Evolutionary conservation across 2,329 filamentous ascomycete species (phyloP), one percentile per base, ranked within the genome.

Genomic region (Metarhizium anisopliae): DNA sequence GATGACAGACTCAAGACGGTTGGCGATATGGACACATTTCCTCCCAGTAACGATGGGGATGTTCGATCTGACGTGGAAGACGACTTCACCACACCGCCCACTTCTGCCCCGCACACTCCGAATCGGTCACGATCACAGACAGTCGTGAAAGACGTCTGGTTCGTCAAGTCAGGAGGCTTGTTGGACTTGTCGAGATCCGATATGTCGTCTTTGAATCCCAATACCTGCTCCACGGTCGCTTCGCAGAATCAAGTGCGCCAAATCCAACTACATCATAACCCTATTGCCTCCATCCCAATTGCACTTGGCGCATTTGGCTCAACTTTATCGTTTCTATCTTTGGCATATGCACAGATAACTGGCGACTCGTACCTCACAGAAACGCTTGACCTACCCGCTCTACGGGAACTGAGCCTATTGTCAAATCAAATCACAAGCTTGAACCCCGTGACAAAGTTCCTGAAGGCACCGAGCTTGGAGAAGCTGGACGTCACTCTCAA

Each of bases 401-500:
- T 97, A 11, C 85, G 84, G 61, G 89, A 92, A 61, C 78, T 97
- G 43, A 91, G 87, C 63, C 70, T 97, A 25, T 77, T 83, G 47
- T 81, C 82, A 29, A 93, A 94, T 67, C 85, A 85, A 50, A 82
- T 96, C 58, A 84, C 82, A 0, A 83, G 83, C 3, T 72, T 96
- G 10, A 77, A 80, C 1, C 82, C 86, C 0, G 72, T 97, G 16
- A 78, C 83, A 3, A 71, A 76, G 5, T 75, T 83, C 60, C 78
- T 97, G 5, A 77, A 80, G n/a, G 90, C 92, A 0, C 90, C 91
- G 0, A 76, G 73, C 6, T 78, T 97, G 6, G 82, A 86, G 54
- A 87, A 87, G 62, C 77, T 96, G 1, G 89, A 97, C 65, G 77
- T 95, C 7, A 90, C 87, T 29, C 81, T 87, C 60, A 97, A 97